Evolutionary conservation across 176 grass and related monocot species (phyloP).

Genomic region (Puya raimondii): DNA sequence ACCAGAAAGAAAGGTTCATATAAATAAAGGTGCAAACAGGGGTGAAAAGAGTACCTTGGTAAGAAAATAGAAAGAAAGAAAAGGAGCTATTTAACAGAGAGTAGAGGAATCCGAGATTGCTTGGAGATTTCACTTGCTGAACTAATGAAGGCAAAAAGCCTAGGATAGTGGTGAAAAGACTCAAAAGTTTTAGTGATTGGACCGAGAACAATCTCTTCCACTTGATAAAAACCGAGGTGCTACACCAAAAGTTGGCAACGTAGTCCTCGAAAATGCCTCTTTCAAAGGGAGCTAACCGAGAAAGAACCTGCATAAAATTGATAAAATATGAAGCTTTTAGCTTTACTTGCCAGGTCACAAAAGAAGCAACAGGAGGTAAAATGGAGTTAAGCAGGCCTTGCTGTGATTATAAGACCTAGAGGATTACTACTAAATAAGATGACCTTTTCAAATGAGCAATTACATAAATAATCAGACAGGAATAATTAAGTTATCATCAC

Average conservation of each 20-base stretch:
- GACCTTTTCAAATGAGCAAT: background rate
- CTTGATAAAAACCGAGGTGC: constrained; percentile 78
- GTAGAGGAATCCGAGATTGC: constrained; percentile 80
- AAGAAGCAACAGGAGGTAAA: constrained; percentile 12
- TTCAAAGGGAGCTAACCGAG: constrained; percentile 82
- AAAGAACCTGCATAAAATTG: constrained; percentile 50
- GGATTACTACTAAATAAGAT: background rate
- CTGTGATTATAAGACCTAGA: background rate
- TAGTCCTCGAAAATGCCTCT: constrained; percentile 95
- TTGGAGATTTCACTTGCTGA: constrained; percentile 77
- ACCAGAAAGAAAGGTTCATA: background rate
- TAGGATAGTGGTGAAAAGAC: constrained; percentile 59
- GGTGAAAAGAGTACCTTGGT: constrained; percentile 56
- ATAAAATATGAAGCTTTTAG: constrained; percentile 18
- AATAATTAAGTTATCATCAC: background rate
- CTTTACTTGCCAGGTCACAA: background rate
- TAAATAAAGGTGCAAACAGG: background rate
- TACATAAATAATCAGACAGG: too few relatives aligned
- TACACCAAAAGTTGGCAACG: constrained; percentile 97
- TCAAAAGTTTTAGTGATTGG: constrained; percentile 58
- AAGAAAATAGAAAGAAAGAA: constrained; percentile 88
- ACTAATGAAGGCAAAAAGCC: constrained; percentile 82
- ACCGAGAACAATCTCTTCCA: constrained; percentile 76
- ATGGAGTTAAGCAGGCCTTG: background rate
- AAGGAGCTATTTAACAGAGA: constrained; percentile 72